A percentile compares a stretch with the other conserved stretches of the same genome.
phyloP scores from a whole-genome alignment of 2,329 filamentous ascomycete species.

The Aspergillus sp. region DNA sequence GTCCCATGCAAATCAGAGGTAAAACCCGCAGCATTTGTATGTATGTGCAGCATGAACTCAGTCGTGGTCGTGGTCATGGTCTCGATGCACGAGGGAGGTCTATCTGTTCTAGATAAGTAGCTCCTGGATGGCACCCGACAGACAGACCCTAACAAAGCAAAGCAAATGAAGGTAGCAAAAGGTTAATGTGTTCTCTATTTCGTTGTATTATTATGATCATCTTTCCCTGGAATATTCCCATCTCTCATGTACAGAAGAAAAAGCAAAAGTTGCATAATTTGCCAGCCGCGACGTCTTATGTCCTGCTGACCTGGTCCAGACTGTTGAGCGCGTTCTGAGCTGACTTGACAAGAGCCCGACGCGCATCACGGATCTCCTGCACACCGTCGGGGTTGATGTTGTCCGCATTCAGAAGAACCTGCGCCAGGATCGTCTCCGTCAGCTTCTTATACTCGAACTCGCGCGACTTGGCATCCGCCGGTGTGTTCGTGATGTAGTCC shows the following conservation, averaged over 20 bases:
- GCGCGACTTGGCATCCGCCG: slow-evolving; percentile 41
- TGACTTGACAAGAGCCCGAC: slow-evolving; percentile 46
- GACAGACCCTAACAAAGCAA: slow-evolving; percentile 7
- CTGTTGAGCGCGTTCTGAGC: slow-evolving; percentile 41
- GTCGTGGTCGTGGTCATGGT: not conserved
- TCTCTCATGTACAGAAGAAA: slow-evolving; percentile 2
- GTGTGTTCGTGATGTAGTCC: slow-evolving; percentile 42
- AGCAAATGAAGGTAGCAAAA: not conserved
- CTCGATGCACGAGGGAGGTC: not conserved
- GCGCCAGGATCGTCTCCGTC: slow-evolving; percentile 46
- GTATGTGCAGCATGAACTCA: not conserved
- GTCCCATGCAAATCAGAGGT: not conserved
- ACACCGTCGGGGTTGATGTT: slow-evolving; percentile 71
- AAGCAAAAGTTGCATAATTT: not conserved
- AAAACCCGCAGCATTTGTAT: too few species aligned
- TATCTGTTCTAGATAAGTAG: too few species aligned
- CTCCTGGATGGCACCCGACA: too few species aligned
- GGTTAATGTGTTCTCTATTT: not conserved
- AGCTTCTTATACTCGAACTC: slow-evolving; percentile 48
- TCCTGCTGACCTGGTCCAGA: slow-evolving; percentile 37
- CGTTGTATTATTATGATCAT: slow-evolving; percentile 2
- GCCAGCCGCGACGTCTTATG: not conserved
- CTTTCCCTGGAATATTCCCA: not conserved
- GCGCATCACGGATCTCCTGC: slow-evolving; percentile 55
- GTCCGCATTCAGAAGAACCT: slow-evolving; percentile 60